Evolutionary conservation across 2,329 filamentous ascomycete species (phyloP), one percentile per base, ranked within the genome.

Genomic region (Scedosporium apiospermum): DNA sequence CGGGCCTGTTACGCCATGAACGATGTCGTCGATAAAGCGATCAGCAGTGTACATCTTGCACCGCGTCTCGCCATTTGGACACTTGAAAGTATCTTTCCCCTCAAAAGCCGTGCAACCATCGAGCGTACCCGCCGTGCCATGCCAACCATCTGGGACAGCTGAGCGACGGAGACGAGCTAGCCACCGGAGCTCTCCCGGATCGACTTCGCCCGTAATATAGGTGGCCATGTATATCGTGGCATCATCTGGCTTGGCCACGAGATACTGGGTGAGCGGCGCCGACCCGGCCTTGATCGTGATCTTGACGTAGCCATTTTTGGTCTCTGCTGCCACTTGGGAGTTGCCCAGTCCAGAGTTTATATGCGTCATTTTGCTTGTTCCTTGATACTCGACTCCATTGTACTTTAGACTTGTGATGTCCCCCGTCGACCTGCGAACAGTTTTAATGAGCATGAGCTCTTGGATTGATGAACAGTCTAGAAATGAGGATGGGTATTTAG

Each of bases 1-100:
- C 51, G 51, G 51, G 26, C 81, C 80, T 63, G 78, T 80, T 41
- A 86, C 82, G 71, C 86, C 88, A 69, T 88, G 85, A 26, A 82
- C 78, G 55, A 82, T 76, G 67, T 88, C 85, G 69, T 89, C 87
- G 69, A 89, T 88, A 72, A 88, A 88, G n/a, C 86, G 80, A 65
- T 87, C 77, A 63, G 82, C 85, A 1, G 84, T 87, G 74, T 87
- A 89, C 76, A 89, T 89, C 71, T 89, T 89, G 72, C 82, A 85
- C 46, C 86, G 81, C 0, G 86, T 89, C 70, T 89, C 76, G 23
- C 84, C 82, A 65, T 77, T 73, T 49, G 89, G 51, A 23, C 51
- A 83, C 6, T 84, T 64, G 68, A 82, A 89, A 63, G 83, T 81
- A 64, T 84, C 82, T 0, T 77, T 80, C 49, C 79, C 86, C 69